Evolutionary conservation across 257 asterid species (phyloP).

Genomic region (Capsicum baccatum): DNA sequence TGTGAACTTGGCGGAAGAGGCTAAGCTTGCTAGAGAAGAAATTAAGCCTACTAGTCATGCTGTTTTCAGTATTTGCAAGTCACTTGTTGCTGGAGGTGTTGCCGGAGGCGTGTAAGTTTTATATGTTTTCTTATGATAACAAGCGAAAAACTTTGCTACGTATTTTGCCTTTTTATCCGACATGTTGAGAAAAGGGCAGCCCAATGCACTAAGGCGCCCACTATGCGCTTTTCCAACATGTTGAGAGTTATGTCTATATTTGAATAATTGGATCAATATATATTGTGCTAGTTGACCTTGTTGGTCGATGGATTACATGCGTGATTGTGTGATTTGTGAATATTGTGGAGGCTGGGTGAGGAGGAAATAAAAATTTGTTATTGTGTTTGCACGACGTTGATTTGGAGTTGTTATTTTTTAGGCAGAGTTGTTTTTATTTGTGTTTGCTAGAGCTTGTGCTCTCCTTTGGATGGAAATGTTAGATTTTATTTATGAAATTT

Average conservation of each 20-base stretch:
- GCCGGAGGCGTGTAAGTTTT: conserved; percentile 46
- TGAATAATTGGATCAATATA: background rate
- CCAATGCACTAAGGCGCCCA: no score
- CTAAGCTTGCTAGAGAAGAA: conserved; percentile 46
- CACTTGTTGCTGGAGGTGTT: conserved; percentile 48
- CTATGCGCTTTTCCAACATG: no score
- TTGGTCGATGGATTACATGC: background rate
- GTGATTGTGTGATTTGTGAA: background rate
- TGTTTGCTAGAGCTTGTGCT: background rate
- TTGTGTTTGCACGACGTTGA: background rate
- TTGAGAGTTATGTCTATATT: background rate
- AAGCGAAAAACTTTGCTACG: background rate
- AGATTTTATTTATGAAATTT: background rate
- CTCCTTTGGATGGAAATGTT: background rate
- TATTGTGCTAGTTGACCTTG: background rate
- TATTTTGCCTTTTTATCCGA: background rate
- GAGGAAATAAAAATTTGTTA: no score
- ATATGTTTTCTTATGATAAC: background rate
- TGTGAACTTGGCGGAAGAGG: conserved; percentile 47
- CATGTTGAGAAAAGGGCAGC: background rate
- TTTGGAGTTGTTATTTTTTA: background rate
- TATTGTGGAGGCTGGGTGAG: no score
- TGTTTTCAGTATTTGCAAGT: conserved; percentile 44
- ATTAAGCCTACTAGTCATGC: conserved; percentile 41
- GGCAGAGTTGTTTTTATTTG: background rate